phyloP scores from a whole-genome alignment of 163 green algal genomes.

The Prototheca stagnorum region DNA sequence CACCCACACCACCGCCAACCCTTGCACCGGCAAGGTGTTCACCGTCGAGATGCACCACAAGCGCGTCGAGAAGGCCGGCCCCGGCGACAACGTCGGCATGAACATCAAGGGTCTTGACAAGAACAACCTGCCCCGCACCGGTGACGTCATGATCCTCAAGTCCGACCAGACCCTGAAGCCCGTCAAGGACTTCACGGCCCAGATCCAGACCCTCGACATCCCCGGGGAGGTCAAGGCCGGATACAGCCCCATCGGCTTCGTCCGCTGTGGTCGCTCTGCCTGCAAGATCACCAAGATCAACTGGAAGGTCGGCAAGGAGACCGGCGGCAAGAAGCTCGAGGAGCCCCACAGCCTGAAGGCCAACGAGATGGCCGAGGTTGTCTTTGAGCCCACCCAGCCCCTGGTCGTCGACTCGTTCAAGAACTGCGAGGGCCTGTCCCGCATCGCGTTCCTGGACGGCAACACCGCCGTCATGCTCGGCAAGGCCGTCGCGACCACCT shows the following conservation, averaged over 20 bases:
- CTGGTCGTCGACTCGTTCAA: slow-evolving; percentile 83
- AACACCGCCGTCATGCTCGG: slow-evolving; percentile 90
- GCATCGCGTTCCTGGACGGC: slow-evolving; percentile 85
- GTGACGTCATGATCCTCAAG: slow-evolving; percentile 89
- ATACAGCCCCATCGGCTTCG: slow-evolving; percentile 84
- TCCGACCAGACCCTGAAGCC: slow-evolving; percentile 60
- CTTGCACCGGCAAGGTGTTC: slow-evolving; percentile 90
- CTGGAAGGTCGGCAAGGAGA: slow-evolving; percentile 93
- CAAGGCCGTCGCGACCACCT: slow-evolving; percentile 56
- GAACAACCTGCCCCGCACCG: slow-evolving; percentile 71
- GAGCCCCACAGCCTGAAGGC: slow-evolving; percentile 68
- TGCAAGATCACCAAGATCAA: slow-evolving; percentile 69
- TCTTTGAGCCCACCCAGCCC: slow-evolving; percentile 72
- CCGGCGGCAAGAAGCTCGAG: slow-evolving; percentile 85
- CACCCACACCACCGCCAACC: slow-evolving; percentile 77
- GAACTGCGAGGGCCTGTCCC: slow-evolving; percentile 79
- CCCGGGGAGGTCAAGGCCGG: slow-evolving; percentile 77
- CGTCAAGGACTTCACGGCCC: slow-evolving; percentile 68
- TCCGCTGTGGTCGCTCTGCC: slow-evolving; percentile 71
- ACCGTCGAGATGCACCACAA: slow-evolving; percentile 99
- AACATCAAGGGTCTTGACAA: slow-evolving; percentile 97
- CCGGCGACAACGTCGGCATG: slow-evolving; percentile 99
- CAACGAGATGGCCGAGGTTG: slow-evolving; percentile 81
- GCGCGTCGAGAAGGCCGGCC: slow-evolving; percentile 81
- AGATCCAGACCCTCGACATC: slow-evolving; percentile 88